Evolutionary conservation across 352 stramenopile genomes (phyloP).

Genomic region (Pythium brassicae): DNA sequence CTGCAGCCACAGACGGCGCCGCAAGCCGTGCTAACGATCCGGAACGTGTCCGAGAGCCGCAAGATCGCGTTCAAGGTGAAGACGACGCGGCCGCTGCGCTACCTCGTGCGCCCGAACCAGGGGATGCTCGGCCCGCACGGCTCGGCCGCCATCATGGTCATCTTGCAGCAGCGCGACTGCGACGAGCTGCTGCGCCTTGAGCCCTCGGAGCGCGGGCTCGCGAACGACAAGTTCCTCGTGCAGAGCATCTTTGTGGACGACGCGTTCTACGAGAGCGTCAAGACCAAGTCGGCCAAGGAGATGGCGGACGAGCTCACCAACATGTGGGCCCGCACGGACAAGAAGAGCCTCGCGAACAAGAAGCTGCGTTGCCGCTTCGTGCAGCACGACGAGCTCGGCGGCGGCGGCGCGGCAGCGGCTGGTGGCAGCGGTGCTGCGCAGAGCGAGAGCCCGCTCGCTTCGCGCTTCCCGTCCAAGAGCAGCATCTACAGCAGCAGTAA

Average conservation of each 20-base stretch:
- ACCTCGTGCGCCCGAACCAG: conserved; percentile 87
- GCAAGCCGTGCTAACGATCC: conserved; percentile 79
- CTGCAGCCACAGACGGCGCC: conserved; percentile 56
- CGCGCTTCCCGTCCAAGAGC: conserved; percentile 14
- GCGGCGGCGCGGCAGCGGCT: neutral
- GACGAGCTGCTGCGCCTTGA: conserved; percentile 81
- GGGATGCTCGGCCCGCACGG: conserved; percentile 77
- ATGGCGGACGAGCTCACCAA: conserved; percentile 85
- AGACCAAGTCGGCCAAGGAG: conserved; percentile 84
- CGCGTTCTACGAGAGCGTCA: conserved; percentile 81
- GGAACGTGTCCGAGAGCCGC: conserved; percentile 72
- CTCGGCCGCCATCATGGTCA: conserved; percentile 79
- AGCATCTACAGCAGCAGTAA: conserved; percentile 27
- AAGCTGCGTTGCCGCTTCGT: conserved; percentile 85
- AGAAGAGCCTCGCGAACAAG: conserved; percentile 81
- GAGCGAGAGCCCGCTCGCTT: conserved; percentile 9
- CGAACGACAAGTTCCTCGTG: conserved; percentile 89
- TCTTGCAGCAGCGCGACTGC: conserved; percentile 87
- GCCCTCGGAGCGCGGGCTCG: conserved; percentile 67
- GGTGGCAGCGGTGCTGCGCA: conserved; percentile 4
- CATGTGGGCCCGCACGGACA: conserved; percentile 82
- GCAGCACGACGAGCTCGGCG: conserved; percentile 33
- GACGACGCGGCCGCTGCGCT: conserved; percentile 83
- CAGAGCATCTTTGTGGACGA: conserved; percentile 85
- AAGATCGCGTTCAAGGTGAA: conserved; percentile 90